phyloP scores from a whole-genome alignment of 805 yeast genomes.

The Zygoascus tannicola region DNA sequence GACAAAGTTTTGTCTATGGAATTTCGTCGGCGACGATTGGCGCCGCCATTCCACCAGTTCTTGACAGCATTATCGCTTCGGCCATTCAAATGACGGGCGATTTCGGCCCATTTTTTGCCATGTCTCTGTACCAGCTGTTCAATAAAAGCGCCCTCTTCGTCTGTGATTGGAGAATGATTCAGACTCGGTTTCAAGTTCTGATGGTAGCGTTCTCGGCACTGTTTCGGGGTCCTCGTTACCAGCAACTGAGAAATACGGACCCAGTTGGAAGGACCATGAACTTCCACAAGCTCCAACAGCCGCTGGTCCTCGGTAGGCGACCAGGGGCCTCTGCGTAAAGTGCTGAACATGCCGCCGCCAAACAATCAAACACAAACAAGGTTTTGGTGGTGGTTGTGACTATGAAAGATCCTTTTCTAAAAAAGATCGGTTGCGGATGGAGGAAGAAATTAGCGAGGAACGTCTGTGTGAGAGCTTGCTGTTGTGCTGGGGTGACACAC shows the following conservation, averaged over 20 bases:
- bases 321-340: conserved; percentile 72
- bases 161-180: conserved; percentile 72
- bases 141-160: conserved; percentile 74
- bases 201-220: conserved; percentile 84
- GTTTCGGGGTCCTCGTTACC: conserved; percentile 78
- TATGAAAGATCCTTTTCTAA: no score
- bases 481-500: no score
- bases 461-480: no score
- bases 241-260: conserved; percentile 69
- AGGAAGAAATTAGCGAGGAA: no score
- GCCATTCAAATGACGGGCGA: conserved; percentile 78
- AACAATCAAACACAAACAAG: no score
- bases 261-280: conserved; percentile 81
- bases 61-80: conserved; percentile 85
- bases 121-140: conserved; percentile 68
- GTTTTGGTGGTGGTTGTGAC: no score
- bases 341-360: conserved; percentile 4
- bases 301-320: conserved; percentile 73
- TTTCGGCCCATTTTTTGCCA: conserved; percentile 93
- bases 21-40: conserved; percentile 56
- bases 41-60: conserved; percentile 97
- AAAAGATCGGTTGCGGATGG: no score
- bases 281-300: conserved; percentile 56
- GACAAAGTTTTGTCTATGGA: conserved; percentile 12
- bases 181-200: conserved; percentile 82